A percentile compares a stretch with the other conserved stretches of the same genome.
phyloP scores from a whole-genome alignment of 1,139 yeast genomes.

The Lizanozyma gosingica region DNA sequence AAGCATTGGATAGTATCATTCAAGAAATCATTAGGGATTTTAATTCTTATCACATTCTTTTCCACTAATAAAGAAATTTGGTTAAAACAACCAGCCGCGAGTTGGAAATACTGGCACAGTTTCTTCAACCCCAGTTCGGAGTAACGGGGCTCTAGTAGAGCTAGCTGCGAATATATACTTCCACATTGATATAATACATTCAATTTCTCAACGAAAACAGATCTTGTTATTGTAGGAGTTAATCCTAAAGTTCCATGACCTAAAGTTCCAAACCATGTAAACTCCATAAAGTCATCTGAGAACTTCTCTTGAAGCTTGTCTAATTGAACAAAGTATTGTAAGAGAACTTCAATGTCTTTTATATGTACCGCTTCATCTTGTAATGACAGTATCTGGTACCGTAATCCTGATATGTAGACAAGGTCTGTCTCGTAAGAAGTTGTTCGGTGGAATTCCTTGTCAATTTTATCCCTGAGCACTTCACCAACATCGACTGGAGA shows the following conservation, averaged over 20 bases:
- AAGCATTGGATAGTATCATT: constrained; percentile 20
- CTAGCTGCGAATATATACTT: constrained; percentile 51
- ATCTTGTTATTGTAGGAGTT: constrained; percentile 29
- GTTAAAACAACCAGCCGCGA: constrained; percentile 63
- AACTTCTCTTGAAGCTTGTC: constrained; percentile 26
- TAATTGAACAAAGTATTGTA: constrained; percentile 25
- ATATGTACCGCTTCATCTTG: constrained; percentile 13
- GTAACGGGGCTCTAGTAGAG: constrained; percentile 30
- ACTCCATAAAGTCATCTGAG: constrained; percentile 37
- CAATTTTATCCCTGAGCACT: constrained; percentile 42
- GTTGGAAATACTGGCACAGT: constrained; percentile 58
- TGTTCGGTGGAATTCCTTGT: constrained; percentile 56
- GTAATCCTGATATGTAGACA: constrained; percentile 20
- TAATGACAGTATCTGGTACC: constrained; percentile 16
- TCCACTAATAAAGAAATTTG: constrained; percentile 16
- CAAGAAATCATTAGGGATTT: constrained; percentile 17
- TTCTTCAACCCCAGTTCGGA: constrained; percentile 50
- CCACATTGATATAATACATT: constrained; percentile 67
- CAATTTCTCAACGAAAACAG: constrained; percentile 48
- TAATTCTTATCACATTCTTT: constrained; percentile 7
- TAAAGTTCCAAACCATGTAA: constrained; percentile 67
- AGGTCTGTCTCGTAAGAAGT: constrained; percentile 49
- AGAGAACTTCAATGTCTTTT: constrained; percentile 13
- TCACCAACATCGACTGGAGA: constrained; percentile 35
- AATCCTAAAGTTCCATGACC: constrained; percentile 43